Percentiles rank a stretch among this genome's conserved stretches.
phyloP scores from a whole-genome alignment of 2,329 filamentous ascomycete species.

The Ophiostoma ulmi region DNA sequence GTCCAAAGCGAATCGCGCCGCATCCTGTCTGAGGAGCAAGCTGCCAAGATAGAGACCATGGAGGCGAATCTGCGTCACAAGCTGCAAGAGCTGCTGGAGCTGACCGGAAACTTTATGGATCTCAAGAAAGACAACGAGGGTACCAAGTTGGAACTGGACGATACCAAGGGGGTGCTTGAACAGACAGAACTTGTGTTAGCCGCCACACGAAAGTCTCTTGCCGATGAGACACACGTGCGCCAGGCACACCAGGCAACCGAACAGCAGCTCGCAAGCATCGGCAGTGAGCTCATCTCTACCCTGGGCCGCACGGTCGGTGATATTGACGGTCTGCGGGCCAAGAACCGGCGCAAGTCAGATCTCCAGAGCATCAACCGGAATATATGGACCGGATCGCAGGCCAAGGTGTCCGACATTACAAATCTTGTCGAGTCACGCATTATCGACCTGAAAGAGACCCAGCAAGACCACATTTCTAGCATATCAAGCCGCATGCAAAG shows the following conservation, averaged over 20 bases:
- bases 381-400: slow-evolving; percentile 72
- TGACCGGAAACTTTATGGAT: slow-evolving; percentile 81
- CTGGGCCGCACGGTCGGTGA: slow-evolving; percentile 73
- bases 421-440: slow-evolving; percentile 70
- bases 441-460: slow-evolving; percentile 64
- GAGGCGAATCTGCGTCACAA: slow-evolving; percentile 89
- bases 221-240: slow-evolving; percentile 72
- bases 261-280: slow-evolving; percentile 65
- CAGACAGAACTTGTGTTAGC: slow-evolving; percentile 81
- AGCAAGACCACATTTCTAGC: slow-evolving; percentile 62
- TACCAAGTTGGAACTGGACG: slow-evolving; percentile 65
- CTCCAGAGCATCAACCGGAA: slow-evolving; percentile 74
- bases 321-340: slow-evolving; percentile 75
- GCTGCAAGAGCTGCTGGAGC: slow-evolving; percentile 80
- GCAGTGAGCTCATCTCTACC: slow-evolving; percentile 70
- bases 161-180: slow-evolving; percentile 74
- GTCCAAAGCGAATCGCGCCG: slow-evolving; percentile 86
- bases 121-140: slow-evolving; percentile 86
- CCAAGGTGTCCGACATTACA: slow-evolving; percentile 71
- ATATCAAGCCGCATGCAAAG: slow-evolving; percentile 67
- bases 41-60: slow-evolving; percentile 85
- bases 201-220: slow-evolving; percentile 68
- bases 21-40: slow-evolving; percentile 87
- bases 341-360: slow-evolving; percentile 79
- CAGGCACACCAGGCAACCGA: slow-evolving; percentile 86